Percentiles rank a stretch among this genome's conserved stretches.
phyloP scores from a whole-genome alignment of 805 yeast genomes.

The Candida ficus region DNA sequence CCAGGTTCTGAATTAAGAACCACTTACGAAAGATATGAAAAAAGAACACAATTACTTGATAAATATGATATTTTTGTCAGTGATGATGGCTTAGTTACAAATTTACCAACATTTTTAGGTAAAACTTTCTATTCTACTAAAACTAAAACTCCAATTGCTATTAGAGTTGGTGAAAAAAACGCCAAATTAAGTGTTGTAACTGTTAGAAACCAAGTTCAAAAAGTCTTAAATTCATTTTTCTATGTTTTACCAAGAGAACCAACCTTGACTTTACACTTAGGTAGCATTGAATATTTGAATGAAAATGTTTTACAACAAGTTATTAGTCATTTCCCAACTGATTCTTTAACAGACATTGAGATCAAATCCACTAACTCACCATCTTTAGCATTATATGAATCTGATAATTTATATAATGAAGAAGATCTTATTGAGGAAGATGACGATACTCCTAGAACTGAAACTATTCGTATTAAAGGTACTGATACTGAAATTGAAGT shows the following conservation, averaged over 20 bases:
- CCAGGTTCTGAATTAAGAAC: constrained; percentile 75
- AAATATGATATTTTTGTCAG: constrained; percentile 75
- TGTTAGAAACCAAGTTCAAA: constrained; percentile 53
- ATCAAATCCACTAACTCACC: constrained; percentile 72
- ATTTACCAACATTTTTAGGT: constrained; percentile 81
- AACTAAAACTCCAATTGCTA: constrained; percentile 63
- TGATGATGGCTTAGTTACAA: constrained; percentile 76
- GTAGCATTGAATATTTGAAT: constrained; percentile 41
- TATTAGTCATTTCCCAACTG: constrained; percentile 39
- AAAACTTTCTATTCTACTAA: constrained; percentile 66
- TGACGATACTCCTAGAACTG: neutral
- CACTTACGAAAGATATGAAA: constrained; percentile 82
- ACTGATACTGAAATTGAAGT: constrained; percentile 38
- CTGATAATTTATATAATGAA: constrained; percentile 42
- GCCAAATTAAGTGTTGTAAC: constrained; percentile 42
- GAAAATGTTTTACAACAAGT: constrained; percentile 49
- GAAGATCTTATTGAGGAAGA: constrained; percentile 21
- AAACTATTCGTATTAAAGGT: constrained; percentile 27
- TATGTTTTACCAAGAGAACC: constrained; percentile 72
- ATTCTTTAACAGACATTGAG: constrained; percentile 50
- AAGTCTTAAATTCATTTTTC: constrained; percentile 52
- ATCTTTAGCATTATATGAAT: constrained; percentile 74
- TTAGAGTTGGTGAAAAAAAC: too few species aligned
- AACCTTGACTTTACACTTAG: constrained; percentile 61
- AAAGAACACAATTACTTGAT: constrained; percentile 66